These are phyloP conservation scores for Neurospora sp. DNA, from an alignment of 495 filamentous ascomycete species.

Conservation along the genomic window DNA sequence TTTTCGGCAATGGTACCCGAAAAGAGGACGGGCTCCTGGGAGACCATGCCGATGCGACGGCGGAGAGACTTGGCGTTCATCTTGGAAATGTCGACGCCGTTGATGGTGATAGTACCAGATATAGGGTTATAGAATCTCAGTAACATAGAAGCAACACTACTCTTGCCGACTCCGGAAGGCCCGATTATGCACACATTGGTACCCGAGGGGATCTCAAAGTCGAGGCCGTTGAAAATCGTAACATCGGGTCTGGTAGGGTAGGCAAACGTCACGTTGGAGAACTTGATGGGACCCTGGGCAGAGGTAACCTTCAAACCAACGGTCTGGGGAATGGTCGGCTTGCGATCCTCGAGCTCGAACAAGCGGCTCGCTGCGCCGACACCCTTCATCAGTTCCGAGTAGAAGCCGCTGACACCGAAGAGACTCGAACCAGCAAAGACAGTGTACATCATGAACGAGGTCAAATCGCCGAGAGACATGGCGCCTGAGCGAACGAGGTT, in stretches of 20 bases:
- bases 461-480: slow-evolving; percentile 84
- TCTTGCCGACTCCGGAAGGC: slow-evolving; percentile 55
- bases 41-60: slow-evolving; percentile 85
- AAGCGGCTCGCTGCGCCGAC: slow-evolving; percentile 90
- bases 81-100: slow-evolving; percentile 68
- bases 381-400: slow-evolving; percentile 97
- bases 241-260: slow-evolving; percentile 90
- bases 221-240: slow-evolving; percentile 75
- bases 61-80: slow-evolving; percentile 96
- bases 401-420: slow-evolving; percentile 90
- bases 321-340: slow-evolving; percentile 77
- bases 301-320: slow-evolving; percentile 65
- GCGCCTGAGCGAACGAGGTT: slow-evolving; percentile 76
- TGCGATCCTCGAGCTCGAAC: slow-evolving; percentile 91
- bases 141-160: too few relatives aligned
- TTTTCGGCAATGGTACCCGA: slow-evolving; percentile 95
- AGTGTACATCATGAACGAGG: slow-evolving; percentile 98
- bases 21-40: slow-evolving; percentile 93
- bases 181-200: slow-evolving; percentile 95
- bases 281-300: slow-evolving; percentile 77
- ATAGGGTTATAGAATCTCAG: slow-evolving; percentile 70
- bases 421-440: slow-evolving; percentile 85
- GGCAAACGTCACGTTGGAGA: slow-evolving; percentile 73
- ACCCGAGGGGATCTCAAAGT: slow-evolving; percentile 85
- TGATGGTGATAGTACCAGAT: slow-evolving; percentile 66